These are phyloP conservation scores for Rugosomyces carneus DNA, from an alignment of 1,284 basidiomycete genomes.

Conservation along the genomic window DNA sequence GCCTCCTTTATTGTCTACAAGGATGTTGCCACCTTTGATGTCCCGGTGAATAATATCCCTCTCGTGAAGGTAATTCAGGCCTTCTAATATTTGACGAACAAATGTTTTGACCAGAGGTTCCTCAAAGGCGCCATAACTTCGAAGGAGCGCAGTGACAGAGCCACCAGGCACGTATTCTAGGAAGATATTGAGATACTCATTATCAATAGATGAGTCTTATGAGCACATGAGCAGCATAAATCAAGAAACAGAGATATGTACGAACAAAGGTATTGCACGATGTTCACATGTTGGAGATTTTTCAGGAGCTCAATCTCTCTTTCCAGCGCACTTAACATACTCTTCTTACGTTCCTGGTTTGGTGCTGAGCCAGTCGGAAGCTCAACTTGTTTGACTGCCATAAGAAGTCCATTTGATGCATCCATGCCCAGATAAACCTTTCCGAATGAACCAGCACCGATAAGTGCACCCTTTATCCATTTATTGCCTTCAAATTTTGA, in stretches of 20 bases:
- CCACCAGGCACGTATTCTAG: constrained; percentile 98
- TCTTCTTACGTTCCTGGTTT: constrained; percentile 91
- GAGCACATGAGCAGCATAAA: constrained; percentile 10
- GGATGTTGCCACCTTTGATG: constrained; percentile 97
- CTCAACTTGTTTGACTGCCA: constrained; percentile 99
- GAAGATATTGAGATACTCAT: constrained; percentile 93
- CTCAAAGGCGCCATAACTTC: constrained; percentile 96
- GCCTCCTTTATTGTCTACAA: constrained; percentile 97
- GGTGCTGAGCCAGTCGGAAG: constrained; percentile 81
- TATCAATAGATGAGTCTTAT: constrained; percentile 83
- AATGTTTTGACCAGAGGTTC: constrained; percentile 93
- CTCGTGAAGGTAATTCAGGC: constrained; percentile 90
- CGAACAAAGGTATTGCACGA: constrained; percentile 93
- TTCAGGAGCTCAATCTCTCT: constrained; percentile 95
- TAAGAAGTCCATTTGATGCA: constrained; percentile 85
- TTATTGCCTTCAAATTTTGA: constrained; percentile 60
- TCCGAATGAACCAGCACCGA: constrained; percentile 95
- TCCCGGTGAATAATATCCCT: constrained; percentile 97
- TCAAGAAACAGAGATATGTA: constrained; percentile 22
- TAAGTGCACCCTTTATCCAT: constrained; percentile 98
- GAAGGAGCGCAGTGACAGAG: constrained; percentile 87
- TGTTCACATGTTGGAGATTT: constrained; percentile 93
- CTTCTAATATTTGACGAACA: constrained; percentile 89
- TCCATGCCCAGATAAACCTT: constrained; percentile 98
- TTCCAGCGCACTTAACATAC: constrained; percentile 93